Evolutionary conservation across 2,329 filamentous ascomycete species (phyloP).

Genomic region (Alternaria sp.): DNA sequence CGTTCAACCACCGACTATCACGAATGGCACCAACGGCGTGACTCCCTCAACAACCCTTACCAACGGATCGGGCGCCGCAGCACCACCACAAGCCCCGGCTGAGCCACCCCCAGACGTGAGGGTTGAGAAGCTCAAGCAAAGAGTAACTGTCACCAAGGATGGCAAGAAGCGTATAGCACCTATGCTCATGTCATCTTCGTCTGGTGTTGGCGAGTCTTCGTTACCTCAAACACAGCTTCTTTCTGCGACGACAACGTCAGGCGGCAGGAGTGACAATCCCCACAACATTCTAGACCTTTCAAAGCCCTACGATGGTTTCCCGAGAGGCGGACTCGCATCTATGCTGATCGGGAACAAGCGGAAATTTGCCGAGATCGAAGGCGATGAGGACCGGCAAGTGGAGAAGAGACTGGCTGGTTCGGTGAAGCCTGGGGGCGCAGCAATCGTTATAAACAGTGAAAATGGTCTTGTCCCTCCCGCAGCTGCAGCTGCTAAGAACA

Average conservation of each 20-base stretch:
- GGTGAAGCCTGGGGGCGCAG: conserved; percentile 70
- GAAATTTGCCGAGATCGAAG: conserved; percentile 75
- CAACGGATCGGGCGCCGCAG: conserved; percentile 57
- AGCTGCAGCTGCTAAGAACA: conserved; percentile 54
- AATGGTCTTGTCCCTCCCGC: conserved; percentile 80
- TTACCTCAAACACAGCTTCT: conserved; percentile 88
- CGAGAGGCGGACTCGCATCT: conserved; percentile 83
- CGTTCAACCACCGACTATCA: conserved; percentile 58
- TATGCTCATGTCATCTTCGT: conserved; percentile 82
- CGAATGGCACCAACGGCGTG: conserved; percentile 61
- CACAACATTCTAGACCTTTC: conserved; percentile 87
- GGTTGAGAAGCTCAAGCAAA: conserved; percentile 78
- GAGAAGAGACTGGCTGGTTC: conserved; percentile 66
- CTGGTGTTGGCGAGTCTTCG: conserved; percentile 84
- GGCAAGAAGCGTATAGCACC: conserved; percentile 96
- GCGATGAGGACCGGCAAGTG: conserved; percentile 71
- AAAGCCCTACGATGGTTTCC: conserved; percentile 91
- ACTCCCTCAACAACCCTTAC: conserved; percentile 50
- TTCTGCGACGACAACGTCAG: conserved; percentile 70
- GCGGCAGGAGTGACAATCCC: conserved; percentile 72
- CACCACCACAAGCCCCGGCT: conserved; percentile 17
- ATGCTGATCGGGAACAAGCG: conserved; percentile 93
- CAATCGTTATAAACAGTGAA: conserved; percentile 76
- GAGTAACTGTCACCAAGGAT: conserved; percentile 94
- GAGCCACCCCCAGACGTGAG: conserved; percentile 59